Conservation (phyloP, 2,329 filamentous ascomycete genomes). For the Xylariaceae sp. region DNA sequence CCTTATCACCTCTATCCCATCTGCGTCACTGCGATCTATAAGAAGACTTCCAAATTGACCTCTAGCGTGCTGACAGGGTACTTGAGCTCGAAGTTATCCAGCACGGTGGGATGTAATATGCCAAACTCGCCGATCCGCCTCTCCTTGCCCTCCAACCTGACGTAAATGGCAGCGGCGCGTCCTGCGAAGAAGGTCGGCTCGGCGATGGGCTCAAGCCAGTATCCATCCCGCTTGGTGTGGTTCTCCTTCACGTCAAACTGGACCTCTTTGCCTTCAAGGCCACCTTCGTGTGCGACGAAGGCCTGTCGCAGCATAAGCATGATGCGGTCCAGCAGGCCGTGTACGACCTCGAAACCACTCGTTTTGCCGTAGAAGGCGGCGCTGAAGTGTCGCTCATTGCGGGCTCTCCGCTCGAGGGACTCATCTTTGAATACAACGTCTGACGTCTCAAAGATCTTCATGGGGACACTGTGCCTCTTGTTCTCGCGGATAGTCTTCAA, state of each 20-base stretch:
- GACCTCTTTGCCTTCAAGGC: constrained; percentile 47
- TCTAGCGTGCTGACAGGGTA: constrained; percentile 93
- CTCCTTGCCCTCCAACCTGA: constrained; percentile 72
- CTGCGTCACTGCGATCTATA: constrained; percentile 47
- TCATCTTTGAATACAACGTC: constrained; percentile 88
- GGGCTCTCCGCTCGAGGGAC: constrained; percentile 74
- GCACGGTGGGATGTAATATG: constrained; percentile 86
- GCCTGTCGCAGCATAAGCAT: constrained; percentile 86
- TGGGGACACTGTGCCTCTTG: constrained; percentile 70
- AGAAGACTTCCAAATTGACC: constrained; percentile 90
- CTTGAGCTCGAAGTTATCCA: constrained; percentile 62
- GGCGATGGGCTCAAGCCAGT: constrained; percentile 93
- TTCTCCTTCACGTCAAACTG: constrained; percentile 54
- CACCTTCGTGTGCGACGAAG: constrained; percentile 76
- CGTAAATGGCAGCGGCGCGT: constrained; percentile 80
- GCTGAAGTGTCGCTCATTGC: constrained; percentile 95
- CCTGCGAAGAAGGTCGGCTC: constrained; percentile 90
- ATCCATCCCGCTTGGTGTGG: constrained; percentile 64
- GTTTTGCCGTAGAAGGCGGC: constrained; percentile 94
- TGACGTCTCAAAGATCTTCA: constrained; percentile 76
- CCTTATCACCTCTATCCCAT: too few species aligned
- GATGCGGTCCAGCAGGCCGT: constrained; percentile 87
- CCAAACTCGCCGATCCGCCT: constrained; percentile 84
- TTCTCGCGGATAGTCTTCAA: constrained; percentile 80
- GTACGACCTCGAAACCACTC: constrained; percentile 91